phyloP scores from a whole-genome alignment of 1,139 yeast species.

The Suhomyces maxii region DNA sequence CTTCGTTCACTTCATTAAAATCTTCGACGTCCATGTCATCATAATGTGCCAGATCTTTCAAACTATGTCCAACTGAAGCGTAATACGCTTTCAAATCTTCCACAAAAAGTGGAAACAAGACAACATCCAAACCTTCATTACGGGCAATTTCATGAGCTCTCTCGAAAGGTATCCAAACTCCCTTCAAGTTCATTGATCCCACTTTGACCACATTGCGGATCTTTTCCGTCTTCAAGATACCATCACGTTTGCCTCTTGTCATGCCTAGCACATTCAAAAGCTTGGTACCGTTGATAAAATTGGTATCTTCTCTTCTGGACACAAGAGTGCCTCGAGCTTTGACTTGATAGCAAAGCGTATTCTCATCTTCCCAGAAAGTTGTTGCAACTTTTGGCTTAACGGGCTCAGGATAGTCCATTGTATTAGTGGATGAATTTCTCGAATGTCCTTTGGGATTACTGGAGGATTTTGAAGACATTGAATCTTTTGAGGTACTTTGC shows the following conservation, averaged over 20 bases:
- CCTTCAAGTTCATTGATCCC: slow-evolving; percentile 57
- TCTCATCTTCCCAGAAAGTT: slow-evolving; percentile 51
- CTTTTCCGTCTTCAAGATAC: slow-evolving; percentile 52
- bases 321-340: slow-evolving; percentile 46
- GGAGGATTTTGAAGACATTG: neutral
- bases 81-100: slow-evolving; percentile 40
- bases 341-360: slow-evolving; percentile 51
- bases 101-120: slow-evolving; percentile 49
- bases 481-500: neutral
- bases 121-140: slow-evolving; percentile 42
- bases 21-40: neutral
- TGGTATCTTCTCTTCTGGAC: slow-evolving; percentile 52
- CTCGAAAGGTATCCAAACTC: slow-evolving; percentile 59
- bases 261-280: slow-evolving; percentile 55
- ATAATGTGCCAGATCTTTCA: slow-evolving; percentile 13
- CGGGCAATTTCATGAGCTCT: slow-evolving; percentile 54
- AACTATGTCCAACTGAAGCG: slow-evolving; percentile 27
- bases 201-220: slow-evolving; percentile 47
- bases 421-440: slow-evolving; percentile 8
- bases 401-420: slow-evolving; percentile 11
- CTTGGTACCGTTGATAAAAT: slow-evolving; percentile 57
- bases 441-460: slow-evolving; percentile 6
- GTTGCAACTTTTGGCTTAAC: slow-evolving; percentile 44
- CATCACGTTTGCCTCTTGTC: slow-evolving; percentile 59
- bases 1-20: neutral